These are phyloP conservation scores for Penicillium sp. DNA, from an alignment of 2,329 filamentous ascomycete species.

Conservation along the genomic window DNA sequence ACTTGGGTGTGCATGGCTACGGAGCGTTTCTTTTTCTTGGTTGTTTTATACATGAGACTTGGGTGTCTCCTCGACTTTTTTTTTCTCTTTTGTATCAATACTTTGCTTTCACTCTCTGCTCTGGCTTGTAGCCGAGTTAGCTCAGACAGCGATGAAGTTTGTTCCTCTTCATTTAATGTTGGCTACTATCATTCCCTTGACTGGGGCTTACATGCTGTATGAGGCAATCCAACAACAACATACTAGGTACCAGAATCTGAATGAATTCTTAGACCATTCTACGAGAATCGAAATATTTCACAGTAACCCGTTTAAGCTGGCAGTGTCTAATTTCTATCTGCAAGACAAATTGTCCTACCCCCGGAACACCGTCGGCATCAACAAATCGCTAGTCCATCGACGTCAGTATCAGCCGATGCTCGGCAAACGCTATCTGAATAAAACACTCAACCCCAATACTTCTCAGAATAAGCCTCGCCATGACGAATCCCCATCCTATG, in stretches of 20 bases:
- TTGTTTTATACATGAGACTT: constrained; percentile 15
- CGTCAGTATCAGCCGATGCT: constrained; percentile 1
- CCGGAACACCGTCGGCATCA: constrained; percentile 3
- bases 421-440: not conserved
- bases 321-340: not conserved
- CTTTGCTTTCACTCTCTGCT: constrained; percentile 16
- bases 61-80: constrained; percentile 17
- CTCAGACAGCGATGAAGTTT: constrained; percentile 6
- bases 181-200: not conserved
- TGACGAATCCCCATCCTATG: not conserved
- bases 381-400: constrained; percentile 2
- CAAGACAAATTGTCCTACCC: not conserved
- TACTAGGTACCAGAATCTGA: rapidly evolving
- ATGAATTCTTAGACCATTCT: too few species aligned
- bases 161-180: not conserved
- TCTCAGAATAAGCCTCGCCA: not conserved
- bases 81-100: constrained; percentile 26
- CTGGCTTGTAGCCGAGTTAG: not conserved
- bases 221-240: not conserved
- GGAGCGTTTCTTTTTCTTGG: constrained; percentile 25
- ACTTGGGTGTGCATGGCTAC: constrained; percentile 27
- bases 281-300: too few species aligned
- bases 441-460: too few species aligned
- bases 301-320: not conserved
- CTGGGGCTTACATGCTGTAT: not conserved